phyloP scores from a whole-genome alignment of 1,139 yeast genomes.

The Protomyces macrosporus region DNA sequence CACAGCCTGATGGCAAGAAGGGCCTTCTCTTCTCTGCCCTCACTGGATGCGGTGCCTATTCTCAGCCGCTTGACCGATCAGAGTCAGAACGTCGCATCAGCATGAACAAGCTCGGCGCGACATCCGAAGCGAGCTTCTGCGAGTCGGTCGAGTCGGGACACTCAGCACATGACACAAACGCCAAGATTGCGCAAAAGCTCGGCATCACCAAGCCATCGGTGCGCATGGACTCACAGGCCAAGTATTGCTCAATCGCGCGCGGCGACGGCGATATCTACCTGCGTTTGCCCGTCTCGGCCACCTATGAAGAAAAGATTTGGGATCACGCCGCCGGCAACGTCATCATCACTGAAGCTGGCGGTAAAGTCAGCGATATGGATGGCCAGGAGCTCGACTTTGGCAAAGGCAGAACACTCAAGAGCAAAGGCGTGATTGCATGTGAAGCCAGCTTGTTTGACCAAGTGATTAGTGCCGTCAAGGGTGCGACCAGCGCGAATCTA shows the following conservation, averaged over 20 bases:
- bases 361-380: conserved; percentile 74
- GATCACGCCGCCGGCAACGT: conserved; percentile 97
- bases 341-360: conserved; percentile 84
- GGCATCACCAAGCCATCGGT: conserved; percentile 55
- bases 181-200: conserved; percentile 58
- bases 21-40: conserved; percentile 79
- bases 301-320: conserved; percentile 92
- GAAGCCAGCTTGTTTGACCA: conserved; percentile 21
- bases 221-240: conserved; percentile 85
- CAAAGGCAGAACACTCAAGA: conserved; percentile 70
- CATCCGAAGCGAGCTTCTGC: conserved; percentile 60
- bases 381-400: conserved; percentile 76
- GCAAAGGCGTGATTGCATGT: conserved; percentile 83
- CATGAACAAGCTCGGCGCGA: conserved; percentile 36
- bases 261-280: conserved; percentile 92
- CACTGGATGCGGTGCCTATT: conserved; percentile 63
- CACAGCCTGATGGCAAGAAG: conserved; percentile 36
- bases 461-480: conserved; percentile 19
- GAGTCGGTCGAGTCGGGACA: conserved; percentile 98
- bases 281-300: conserved; percentile 70
- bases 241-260: conserved; percentile 81
- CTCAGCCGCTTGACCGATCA: conserved; percentile 22
- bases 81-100: conserved; percentile 34
- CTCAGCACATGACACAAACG: conserved; percentile 86
- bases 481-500: conserved; percentile 4